Base-by-base conservation (phyloP, 2,329 filamentous ascomycete species). In the Penicillium brevicompactum region DNA sequence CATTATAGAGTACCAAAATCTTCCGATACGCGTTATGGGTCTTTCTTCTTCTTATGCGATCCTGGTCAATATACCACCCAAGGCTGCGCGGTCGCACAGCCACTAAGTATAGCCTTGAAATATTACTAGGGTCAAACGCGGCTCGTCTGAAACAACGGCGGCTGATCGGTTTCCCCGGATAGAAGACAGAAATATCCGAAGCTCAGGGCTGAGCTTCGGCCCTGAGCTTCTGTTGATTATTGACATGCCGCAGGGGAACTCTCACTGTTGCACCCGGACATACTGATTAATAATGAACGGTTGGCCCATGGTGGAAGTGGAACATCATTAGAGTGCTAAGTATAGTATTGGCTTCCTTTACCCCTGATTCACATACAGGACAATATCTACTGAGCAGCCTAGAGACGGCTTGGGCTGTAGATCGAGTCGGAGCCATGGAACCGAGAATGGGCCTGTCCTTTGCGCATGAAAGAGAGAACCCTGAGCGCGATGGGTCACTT, bases 141-240 rank as follows among this genome's bases (percentile, higher is more conserved):
- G 47, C 52, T 51, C 44, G 53, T 48, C 40, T 51, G 51, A 61
- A 56, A 55, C 57, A 31, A 30, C 52, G 52, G 57, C 11, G 43
- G 51, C 31, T 45, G 40, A 51, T 54, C 47, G 41, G 41, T 46
- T 54, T 54, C 52, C 52, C 47, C 52, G 18, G 52, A 54, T 30
- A 51, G 41, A 46, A 51, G 5, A 27, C 7, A n/a, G 13, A 45
- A 54, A 34, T 41, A 22, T 21, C 52, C 46, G 51, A 34, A 21
- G 18, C 7, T 40, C 52, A 54, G 34, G 52, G 52, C 52, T 46
- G 52, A 51, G 43, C 24, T 7, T 51, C 11, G 11, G 27, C 9
- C 11, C 21, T 22, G 30, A 13, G 13, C n/a, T 31, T 18, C 16
- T 38, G 11, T 22, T 41, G 14, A 13, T 11, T 38, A 7, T 22